Evolutionary conservation across 192 early-diverging fungal genomes (phyloP).

Genomic region (Entrophospora sp.): DNA sequence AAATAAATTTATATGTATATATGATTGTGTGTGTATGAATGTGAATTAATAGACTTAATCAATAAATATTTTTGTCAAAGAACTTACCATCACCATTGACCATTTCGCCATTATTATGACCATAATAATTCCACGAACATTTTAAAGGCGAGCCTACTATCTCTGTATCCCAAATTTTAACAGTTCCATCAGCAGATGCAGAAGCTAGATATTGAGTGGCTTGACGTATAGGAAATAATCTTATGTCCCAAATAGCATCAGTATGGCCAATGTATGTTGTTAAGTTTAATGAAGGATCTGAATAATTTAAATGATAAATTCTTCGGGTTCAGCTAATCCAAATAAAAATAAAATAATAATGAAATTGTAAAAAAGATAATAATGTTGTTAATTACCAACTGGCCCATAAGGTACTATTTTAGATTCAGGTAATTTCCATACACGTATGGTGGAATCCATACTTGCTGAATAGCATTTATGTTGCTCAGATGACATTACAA

Average conservation of each 20-base stretch:
- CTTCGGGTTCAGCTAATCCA: too few species aligned
- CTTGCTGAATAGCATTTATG: conserved; percentile 60
- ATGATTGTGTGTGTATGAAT: too few species aligned
- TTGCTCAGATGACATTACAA: conserved; percentile 53
- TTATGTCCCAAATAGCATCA: conserved; percentile 79
- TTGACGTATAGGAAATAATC: conserved; percentile 48
- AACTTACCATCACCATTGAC: conserved; percentile 13
- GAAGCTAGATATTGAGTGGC: conserved; percentile 54
- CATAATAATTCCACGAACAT: conserved; percentile 39
- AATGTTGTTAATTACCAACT: conserved; percentile 38
- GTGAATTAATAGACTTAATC: too few species aligned
- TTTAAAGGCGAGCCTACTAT: conserved; percentile 35
- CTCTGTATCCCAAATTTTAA: conserved; percentile 73
- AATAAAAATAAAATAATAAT: too few species aligned
- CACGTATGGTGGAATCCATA: conserved; percentile 61
- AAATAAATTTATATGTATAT: too few species aligned
- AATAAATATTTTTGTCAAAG: background rate
- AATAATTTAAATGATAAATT: conserved; percentile 4
- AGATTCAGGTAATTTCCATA: conserved; percentile 52
- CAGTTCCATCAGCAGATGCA: conserved; percentile 68
- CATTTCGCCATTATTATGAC: conserved; percentile 10
- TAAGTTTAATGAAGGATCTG: conserved; percentile 43
- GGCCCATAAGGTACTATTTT: conserved; percentile 47
- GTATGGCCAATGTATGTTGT: conserved; percentile 70
- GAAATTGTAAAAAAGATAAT: too few species aligned